Percentiles rank a stretch among this genome's conserved stretches.
phyloP scores from a whole-genome alignment of 257 asterid species.

The Verbascum thapsus region DNA sequence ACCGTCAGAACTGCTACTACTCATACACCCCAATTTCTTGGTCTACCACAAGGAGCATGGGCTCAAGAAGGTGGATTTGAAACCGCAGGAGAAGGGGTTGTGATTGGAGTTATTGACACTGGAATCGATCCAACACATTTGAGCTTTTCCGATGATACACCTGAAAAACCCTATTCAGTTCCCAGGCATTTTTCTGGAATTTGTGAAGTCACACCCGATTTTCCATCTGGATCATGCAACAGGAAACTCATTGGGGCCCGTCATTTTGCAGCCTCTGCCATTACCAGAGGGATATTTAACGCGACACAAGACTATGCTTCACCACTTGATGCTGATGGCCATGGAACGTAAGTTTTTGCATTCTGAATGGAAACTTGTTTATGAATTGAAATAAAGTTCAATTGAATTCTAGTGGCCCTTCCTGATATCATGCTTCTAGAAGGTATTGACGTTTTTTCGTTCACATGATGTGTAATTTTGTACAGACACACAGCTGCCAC shows the following conservation, averaged over 20 bases:
- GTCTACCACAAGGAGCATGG: constrained; percentile 98
- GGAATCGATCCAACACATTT: constrained; percentile 95
- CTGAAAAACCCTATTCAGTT: constrained; percentile 70
- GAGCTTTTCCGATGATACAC: constrained; percentile 74
- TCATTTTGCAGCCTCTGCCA: constrained; percentile 98
- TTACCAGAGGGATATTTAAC: constrained; percentile 95
- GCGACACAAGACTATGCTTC: constrained; percentile 96
- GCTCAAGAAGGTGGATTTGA: constrained; percentile 85
- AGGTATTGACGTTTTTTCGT: background rate
- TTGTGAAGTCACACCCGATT: constrained; percentile 95
- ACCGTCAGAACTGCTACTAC: constrained; percentile 88
- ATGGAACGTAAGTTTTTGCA: constrained; percentile 85
- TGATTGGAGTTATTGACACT: constrained; percentile 90
- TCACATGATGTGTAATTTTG: constrained; percentile 3
- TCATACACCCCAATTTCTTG: constrained; percentile 94
- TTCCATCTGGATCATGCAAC: constrained; percentile 98
- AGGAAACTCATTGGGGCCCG: constrained; percentile 97
- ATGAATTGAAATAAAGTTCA: background rate
- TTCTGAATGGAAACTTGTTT: background rate
- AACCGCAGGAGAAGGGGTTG: constrained; percentile 94
- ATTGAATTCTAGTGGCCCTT: background rate
- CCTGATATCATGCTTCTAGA: background rate
- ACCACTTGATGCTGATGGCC: constrained; percentile 95
- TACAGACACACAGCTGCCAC: constrained; percentile 92
- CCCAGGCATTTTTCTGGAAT: constrained; percentile 87